Percentiles rank a stretch among this genome's conserved stretches.
These are phyloP conservation scores for Boletellus deceptivus DNA, from an alignment of 1,284 basidiomycete genomes.

Conservation along the genomic window DNA sequence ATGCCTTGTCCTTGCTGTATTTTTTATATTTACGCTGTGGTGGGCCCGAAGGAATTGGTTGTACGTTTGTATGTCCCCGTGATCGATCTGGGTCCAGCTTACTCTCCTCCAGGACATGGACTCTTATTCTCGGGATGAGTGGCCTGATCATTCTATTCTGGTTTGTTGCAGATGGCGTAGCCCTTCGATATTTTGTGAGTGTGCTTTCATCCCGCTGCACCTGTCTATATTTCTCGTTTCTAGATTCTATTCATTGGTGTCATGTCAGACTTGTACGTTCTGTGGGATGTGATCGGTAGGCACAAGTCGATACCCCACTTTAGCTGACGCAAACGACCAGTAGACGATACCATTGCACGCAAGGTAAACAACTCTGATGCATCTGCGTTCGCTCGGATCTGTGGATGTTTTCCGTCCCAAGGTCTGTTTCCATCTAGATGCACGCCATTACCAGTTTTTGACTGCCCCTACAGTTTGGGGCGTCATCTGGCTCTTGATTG, in stretches of 20 bases:
- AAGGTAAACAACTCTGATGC: slow-evolving; percentile 95
- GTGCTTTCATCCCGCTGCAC: neutral
- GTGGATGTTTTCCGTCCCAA: slow-evolving; percentile 77
- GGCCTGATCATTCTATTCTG: slow-evolving; percentile 78
- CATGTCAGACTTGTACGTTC: slow-evolving; percentile 86
- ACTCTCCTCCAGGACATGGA: slow-evolving; percentile 56
- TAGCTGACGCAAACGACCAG: slow-evolving; percentile 7
- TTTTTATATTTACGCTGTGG: slow-evolving; percentile 93
- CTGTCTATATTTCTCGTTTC: slow-evolving; percentile 2
- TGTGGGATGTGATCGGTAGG: slow-evolving; percentile 85
- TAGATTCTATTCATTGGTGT: slow-evolving; percentile 93
- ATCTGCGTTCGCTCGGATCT: slow-evolving; percentile 83
- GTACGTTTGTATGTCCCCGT: slow-evolving; percentile 40
- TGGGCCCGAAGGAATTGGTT: slow-evolving; percentile 83
- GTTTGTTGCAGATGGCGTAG: slow-evolving; percentile 75
- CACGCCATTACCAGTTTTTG: neutral
- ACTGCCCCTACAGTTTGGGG: slow-evolving; percentile 64
- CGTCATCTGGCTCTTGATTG: slow-evolving; percentile 85
- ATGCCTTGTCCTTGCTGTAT: slow-evolving; percentile 75
- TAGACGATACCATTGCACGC: slow-evolving; percentile 85
- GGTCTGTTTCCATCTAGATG: slow-evolving; percentile 35
- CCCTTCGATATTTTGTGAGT: slow-evolving; percentile 69
- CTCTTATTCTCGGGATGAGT: slow-evolving; percentile 72
- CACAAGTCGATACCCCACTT: slow-evolving; percentile 1
- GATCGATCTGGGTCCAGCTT: neutral